These are phyloP conservation scores for Verticillium tricorpus DNA, from an alignment of 2,329 filamentous ascomycete species.

Conservation along the genomic window DNA sequence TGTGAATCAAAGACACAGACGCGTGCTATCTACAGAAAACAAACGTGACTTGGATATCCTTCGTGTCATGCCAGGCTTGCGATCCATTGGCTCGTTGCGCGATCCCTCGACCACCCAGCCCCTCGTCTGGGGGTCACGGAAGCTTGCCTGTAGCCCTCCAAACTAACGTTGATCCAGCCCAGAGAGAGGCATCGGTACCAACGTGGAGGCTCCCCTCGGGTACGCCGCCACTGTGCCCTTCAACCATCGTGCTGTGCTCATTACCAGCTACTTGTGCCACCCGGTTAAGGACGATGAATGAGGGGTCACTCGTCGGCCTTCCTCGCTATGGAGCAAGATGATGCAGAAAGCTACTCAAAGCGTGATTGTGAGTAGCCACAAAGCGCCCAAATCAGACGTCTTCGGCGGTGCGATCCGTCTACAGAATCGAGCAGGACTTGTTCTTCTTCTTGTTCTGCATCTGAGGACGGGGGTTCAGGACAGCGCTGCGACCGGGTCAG, in stretches of 20 bases:
- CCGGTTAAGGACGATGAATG: slow-evolving; percentile 5
- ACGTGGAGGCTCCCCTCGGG: background rate
- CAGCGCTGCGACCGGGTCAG: slow-evolving; percentile 47
- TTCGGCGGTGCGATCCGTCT: slow-evolving; percentile 20
- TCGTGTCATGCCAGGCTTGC: slow-evolving; percentile 15
- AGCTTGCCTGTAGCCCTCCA: slow-evolving; percentile 7
- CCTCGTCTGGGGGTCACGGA: background rate
- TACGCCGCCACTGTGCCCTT: background rate
- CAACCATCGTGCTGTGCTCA: background rate
- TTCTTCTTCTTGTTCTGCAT: slow-evolving; percentile 55
- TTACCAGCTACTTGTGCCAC: background rate
- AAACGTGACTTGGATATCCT: slow-evolving; percentile 19
- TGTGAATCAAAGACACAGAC: background rate
- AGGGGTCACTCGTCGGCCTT: slow-evolving; percentile 3
- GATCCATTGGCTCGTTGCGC: slow-evolving; percentile 4
- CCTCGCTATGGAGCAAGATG: slow-evolving; percentile 7
- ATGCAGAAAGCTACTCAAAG: background rate
- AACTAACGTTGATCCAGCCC: background rate
- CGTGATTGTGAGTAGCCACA: slow-evolving; percentile 2
- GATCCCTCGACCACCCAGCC: background rate
- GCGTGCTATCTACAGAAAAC: slow-evolving; percentile 21
- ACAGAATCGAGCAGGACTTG: slow-evolving; percentile 66
- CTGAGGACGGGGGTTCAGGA: slow-evolving; percentile 63
- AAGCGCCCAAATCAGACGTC: background rate
- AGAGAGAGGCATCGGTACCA: background rate